These are phyloP conservation scores for Pistacia integerrima DNA, from an alignment of 345 rosid genomes.

Conservation along the genomic window DNA sequence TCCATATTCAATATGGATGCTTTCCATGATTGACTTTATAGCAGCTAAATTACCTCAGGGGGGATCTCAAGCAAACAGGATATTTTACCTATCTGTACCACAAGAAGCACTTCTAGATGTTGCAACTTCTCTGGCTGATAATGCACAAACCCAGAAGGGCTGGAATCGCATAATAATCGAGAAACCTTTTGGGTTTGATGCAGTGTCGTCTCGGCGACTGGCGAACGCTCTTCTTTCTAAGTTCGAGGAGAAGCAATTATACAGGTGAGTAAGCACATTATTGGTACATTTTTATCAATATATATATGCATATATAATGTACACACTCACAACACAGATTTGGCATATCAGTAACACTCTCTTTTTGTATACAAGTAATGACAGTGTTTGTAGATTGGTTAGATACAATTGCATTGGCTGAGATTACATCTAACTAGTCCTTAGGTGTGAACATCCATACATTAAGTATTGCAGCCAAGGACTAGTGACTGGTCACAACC, in stretches of 20 bases:
- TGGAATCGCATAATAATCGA: slow-evolving; percentile 80
- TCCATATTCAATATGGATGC: slow-evolving; percentile 17
- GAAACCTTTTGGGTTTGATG: slow-evolving; percentile 79
- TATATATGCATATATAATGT: neutral
- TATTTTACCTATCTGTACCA: slow-evolving; percentile 79
- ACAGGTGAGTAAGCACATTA: slow-evolving; percentile 46
- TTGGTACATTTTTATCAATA: neutral
- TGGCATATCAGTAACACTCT: no score
- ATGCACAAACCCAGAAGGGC: slow-evolving; percentile 62
- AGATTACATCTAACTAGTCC: no score
- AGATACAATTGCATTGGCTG: neutral
- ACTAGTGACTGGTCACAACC: no score
- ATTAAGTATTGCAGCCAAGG: no score
- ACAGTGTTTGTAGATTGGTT: neutral
- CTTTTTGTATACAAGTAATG: neutral
- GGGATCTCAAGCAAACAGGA: slow-evolving; percentile 54
- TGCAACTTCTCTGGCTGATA: slow-evolving; percentile 51
- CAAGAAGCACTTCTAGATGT: slow-evolving; percentile 85
- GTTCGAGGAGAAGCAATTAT: slow-evolving; percentile 66
- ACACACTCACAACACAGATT: no score
- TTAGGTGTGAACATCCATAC: no score
- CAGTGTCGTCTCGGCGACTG: slow-evolving; percentile 49
- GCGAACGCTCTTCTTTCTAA: slow-evolving; percentile 64
- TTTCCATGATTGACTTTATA: slow-evolving; percentile 33
- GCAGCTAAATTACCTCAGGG: slow-evolving; percentile 51